A percentile compares a stretch with the other conserved stretches of the same genome.
Evolutionary conservation across 257 asterid species (phyloP).

Genomic region (Nicotiana knightiana): DNA sequence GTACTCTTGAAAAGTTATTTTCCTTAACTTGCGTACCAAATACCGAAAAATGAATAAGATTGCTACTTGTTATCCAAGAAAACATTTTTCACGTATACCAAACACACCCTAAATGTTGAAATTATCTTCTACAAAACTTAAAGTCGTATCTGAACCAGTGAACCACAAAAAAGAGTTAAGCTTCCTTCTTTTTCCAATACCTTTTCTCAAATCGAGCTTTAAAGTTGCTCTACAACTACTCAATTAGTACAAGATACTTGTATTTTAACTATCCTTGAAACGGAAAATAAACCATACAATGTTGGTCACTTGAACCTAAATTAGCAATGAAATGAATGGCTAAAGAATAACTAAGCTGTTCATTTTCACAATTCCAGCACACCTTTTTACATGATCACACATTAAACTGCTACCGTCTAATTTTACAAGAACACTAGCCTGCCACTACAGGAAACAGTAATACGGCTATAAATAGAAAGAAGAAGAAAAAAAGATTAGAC

Average conservation of each 20-base stretch:
- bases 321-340: constrained; percentile 2
- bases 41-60: too few relatives aligned
- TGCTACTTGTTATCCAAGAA: too few relatives aligned
- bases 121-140: not conserved
- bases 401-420: constrained; percentile 21
- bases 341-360: not conserved
- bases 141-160: not conserved
- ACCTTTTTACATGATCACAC: constrained; percentile 33
- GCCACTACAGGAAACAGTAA: constrained; percentile 19
- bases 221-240: not conserved
- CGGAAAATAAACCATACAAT: not conserved
- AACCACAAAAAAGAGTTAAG: not conserved
- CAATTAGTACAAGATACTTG: not conserved
- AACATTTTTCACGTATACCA: too few relatives aligned
- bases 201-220: not conserved
- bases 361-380: not conserved
- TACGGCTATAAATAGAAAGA: constrained; percentile 27
- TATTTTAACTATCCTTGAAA: not conserved
- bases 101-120: not conserved
- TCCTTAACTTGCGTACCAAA: too few relatives aligned
- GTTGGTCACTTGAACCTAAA: not conserved
- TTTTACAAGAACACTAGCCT: constrained; percentile 26
- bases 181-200: not conserved
- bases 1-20: too few relatives aligned
- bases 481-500: constrained; percentile 22